Evolutionary conservation across 2,329 filamentous ascomycete genomes (phyloP), one percentile per base, ranked within the genome.

Genomic region (Monosporascus ibericus): DNA sequence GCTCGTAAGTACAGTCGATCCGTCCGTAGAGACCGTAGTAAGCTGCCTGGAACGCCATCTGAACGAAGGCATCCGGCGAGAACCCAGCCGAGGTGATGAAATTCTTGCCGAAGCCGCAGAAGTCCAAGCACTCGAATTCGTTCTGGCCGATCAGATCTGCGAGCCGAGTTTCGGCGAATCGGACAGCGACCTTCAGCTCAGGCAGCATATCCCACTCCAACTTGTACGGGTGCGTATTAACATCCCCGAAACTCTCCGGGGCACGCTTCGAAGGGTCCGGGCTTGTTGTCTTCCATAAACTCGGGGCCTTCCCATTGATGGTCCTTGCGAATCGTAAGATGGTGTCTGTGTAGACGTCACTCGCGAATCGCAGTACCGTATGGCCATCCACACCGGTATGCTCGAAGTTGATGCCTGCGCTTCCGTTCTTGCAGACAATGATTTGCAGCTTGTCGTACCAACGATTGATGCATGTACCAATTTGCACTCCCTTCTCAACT

Each of bases 401-500:
- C 70, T 99, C 94, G 64, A 99, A 97, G 73, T 99, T 99, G 82
- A 99, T 97, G 6, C 94, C 94, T 0, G 94, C 94, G 65, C 90
- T 96, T 52, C 94, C 94, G 71, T 97, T 99, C 74, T 96, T 95
- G 78, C 94, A 97, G 48, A 99, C 94, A 51, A 99, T 97, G 57
- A 99, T 96, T 68, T 99, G 94, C 47, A 99, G 78, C 75, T 99
- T 99, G 73, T 99, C 94, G 66, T 99, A 99, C 94, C 94, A 99
- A 56, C 94, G 81, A 70, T 99, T 99, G 15, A 92, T 96, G 72
- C 94, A 99, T 2, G 94, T 97, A 30, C 94, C 94, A 44, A 96
- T 91, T 71, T 99, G 94, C 2, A 99, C 89, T 5, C 94, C 94
- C 66, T 87, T 88, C 64, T 95, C 88, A 14, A 97, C 86, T 65